Percentiles rank a stretch among this genome's conserved stretches.
These are phyloP conservation scores for Potentilla sterilis DNA, from an alignment of 306 rosid species.

Conservation along the genomic window DNA sequence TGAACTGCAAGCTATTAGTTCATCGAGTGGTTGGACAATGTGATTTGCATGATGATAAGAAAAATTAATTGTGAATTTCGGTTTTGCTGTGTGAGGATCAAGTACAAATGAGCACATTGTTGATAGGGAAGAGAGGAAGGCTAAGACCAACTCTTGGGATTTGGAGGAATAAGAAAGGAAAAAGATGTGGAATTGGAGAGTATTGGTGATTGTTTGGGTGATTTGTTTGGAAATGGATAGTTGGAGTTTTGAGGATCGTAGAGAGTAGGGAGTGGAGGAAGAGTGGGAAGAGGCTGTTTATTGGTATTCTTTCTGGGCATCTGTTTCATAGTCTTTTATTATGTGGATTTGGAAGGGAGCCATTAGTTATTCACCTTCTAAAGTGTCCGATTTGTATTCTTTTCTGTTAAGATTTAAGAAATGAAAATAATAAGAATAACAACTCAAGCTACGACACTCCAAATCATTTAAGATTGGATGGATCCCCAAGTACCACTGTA, in stretches of 20 bases:
- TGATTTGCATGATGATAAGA: no score
- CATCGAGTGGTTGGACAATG: neutral
- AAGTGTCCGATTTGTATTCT: neutral
- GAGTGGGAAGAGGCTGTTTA: neutral
- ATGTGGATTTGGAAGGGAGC: neutral
- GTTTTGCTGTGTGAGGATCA: no score
- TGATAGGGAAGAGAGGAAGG: neutral
- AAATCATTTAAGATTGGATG: neutral
- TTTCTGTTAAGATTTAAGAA: neutral
- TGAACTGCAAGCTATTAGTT: neutral
- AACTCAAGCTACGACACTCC: neutral
- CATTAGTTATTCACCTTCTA: neutral
- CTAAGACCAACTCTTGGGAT: neutral
- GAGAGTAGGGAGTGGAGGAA: neutral
- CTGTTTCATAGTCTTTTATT: neutral
- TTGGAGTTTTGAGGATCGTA: neutral
- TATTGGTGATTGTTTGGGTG: neutral
- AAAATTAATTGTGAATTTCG: neutral
- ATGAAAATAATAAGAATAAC: neutral
- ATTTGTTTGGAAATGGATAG: neutral
- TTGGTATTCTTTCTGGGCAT: neutral
- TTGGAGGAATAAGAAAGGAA: neutral
- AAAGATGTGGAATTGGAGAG: neutral
- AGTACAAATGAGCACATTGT: neutral
- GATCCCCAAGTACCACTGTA: neutral